Evolutionary conservation across 2,329 filamentous ascomycete species (phyloP), one percentile per base, ranked within the genome.

Genomic region (Tolypocladium inflatum): DNA sequence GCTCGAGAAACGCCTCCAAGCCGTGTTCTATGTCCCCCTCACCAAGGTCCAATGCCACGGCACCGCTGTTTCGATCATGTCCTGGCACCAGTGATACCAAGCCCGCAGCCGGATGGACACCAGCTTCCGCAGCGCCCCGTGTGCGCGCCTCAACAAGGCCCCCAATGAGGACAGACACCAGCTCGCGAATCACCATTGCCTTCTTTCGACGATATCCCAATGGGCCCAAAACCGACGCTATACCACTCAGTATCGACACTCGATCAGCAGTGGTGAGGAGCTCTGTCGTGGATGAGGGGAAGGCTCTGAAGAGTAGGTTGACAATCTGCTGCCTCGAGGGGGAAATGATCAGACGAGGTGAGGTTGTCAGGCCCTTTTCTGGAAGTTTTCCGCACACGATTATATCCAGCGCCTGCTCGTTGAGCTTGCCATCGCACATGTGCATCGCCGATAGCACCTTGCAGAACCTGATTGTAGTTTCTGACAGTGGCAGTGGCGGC

Each of bases 71-170:
- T 48, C 78, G 78, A 1, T 78, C 77, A 58, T 74, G 76, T 3
- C 75, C 71, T 13, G 82, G 76, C 62, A 85, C 88, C 37, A 94
- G 76, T 15, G 87, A 86, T 33, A 91, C 86, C 55, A 97, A 76
- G 0, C 91, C 92, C 11, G 93, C 91, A 21, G 93, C 93, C 45
- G 94, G 94, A 73, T 97, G 93, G 41, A 99, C 90, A 4, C 93
- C 94, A 67, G 94, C 90, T 68, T 97, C 94, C n/a, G 94, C 92
- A 45, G 94, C 94, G 38, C 93, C 93, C 54, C 93, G 82, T 53
- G 95, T 97, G 43, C 94, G 84, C 19, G 94, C 94, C 72, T 97
- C 91, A 5, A 96, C 87, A 10, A 99, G 79, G 3, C 90, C 91
- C 39, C 87, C 87, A 56, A 95, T 90, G 45, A 97, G 79, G 19